Conservation (phyloP, 371 early-diverging fungal species). For the Mortierella sp. region DNA sequence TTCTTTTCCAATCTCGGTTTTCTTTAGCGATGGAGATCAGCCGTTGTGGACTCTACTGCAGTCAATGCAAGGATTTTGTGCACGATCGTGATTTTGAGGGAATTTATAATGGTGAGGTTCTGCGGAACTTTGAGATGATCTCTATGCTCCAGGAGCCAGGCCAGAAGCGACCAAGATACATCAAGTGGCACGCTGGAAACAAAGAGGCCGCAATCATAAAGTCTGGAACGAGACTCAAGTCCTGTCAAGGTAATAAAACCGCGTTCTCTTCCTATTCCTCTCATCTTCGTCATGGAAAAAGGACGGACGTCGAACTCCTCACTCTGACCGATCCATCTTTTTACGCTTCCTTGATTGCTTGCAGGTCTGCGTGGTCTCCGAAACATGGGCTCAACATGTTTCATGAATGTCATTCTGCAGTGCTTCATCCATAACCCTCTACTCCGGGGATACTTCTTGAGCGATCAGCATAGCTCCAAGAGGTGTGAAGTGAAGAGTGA, state of each 20-base stretch:
- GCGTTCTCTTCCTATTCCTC: background rate
- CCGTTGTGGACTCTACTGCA: slow-evolving; percentile 76
- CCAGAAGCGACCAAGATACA: slow-evolving; percentile 55
- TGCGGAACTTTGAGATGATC: slow-evolving; percentile 70
- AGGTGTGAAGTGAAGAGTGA: slow-evolving; percentile 69
- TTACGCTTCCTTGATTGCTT: slow-evolving; percentile 4
- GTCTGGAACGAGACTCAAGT: slow-evolving; percentile 59
- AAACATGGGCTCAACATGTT: slow-evolving; percentile 96
- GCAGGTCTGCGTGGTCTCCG: slow-evolving; percentile 87
- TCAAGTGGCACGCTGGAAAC: slow-evolving; percentile 62
- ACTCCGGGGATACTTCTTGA: slow-evolving; percentile 86
- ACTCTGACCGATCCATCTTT: background rate
- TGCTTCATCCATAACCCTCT: slow-evolving; percentile 92
- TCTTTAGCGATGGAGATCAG: slow-evolving; percentile 75
- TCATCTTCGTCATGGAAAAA: background rate
- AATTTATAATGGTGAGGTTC: slow-evolving; percentile 66
- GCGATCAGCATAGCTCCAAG: slow-evolving; percentile 82
- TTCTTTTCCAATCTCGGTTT: background rate
- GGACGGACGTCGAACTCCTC: too few species aligned
- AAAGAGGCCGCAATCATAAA: slow-evolving; percentile 66
- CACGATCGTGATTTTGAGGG: slow-evolving; percentile 84
- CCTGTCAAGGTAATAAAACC: slow-evolving; percentile 63
- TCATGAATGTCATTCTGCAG: slow-evolving; percentile 94
- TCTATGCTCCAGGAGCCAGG: slow-evolving; percentile 63
- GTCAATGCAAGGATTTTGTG: slow-evolving; percentile 86